These are phyloP conservation scores for Uronychia binucleata DNA, from an alignment of 73 alveolate genomes.

Conservation along the genomic window DNA sequence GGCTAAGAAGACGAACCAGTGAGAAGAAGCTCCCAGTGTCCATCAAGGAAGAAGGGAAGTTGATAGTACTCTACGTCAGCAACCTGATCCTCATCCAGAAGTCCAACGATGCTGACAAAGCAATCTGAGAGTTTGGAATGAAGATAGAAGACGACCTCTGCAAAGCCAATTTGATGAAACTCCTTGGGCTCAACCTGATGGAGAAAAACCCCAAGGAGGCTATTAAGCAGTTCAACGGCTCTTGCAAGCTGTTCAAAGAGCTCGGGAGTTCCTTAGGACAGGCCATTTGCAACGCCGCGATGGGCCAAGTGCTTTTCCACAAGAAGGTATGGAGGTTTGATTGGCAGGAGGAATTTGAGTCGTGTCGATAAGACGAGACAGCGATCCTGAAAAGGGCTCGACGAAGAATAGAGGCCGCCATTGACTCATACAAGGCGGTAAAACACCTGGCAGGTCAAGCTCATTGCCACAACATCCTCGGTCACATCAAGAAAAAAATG, in stretches of 20 bases:
- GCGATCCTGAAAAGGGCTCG: constrained; percentile 16
- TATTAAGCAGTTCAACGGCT: constrained; percentile 9
- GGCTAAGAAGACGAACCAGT: not conserved
- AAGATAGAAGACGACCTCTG: constrained; percentile 9
- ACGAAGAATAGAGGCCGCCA: constrained; percentile 18
- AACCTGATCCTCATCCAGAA: constrained; percentile 22
- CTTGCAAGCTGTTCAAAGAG: constrained; percentile 1
- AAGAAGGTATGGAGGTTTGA: not conserved
- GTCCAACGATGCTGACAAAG: constrained; percentile 10
- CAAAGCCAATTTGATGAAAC: constrained; percentile 22
- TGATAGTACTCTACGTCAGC: constrained; percentile 1
- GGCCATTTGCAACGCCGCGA: constrained; percentile 28
- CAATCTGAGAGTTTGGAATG: constrained; percentile 22
- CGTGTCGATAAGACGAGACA: not conserved
- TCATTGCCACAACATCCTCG: constrained; percentile 29
- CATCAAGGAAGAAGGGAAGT: constrained; percentile 25
- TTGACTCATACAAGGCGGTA: not conserved
- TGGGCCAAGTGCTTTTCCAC: constrained; percentile 2
- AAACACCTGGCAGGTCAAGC: constrained; percentile 34
- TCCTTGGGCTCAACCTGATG: constrained; percentile 11
- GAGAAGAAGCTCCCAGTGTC: not conserved
- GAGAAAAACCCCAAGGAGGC: constrained; percentile 18
- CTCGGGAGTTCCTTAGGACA: constrained; percentile 20
- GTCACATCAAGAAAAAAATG: constrained; percentile 32
- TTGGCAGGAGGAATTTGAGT: not conserved